Base-by-base conservation (phyloP, 148 eudicot genomes). In the Persicaria maculosa region DNA sequence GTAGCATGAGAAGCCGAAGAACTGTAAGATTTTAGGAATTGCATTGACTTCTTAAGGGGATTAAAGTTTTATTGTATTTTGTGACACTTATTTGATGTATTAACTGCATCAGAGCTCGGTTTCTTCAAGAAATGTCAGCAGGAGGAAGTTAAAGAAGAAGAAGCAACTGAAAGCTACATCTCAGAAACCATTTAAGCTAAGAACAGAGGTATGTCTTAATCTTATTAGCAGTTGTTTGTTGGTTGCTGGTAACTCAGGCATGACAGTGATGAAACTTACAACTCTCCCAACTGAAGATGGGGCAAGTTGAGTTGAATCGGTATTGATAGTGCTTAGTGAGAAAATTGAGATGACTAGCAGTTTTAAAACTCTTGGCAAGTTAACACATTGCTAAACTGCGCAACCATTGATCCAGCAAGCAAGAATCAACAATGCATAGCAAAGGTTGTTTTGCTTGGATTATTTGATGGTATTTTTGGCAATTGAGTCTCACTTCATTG, bases 131-230 rank as follows among this genome's bases (percentile, higher is more conserved):
- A 81, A 80, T 47, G 85, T 77, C 64, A 85, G 85, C 72, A 85
- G 87, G 78, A 84, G 83, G 79, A 85, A 83, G 43, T 80, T 90
- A 89, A 94, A 80, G 92, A 94, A 80, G 84, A 85, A 78, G 77
- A 80, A 74, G 83, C 93, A 86, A 77, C 82, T 47, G 3, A 90
- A 61, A 80, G 86, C 83, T 74, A 94, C 98, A 20, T 78, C 88
- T 53, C 88, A 72, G 53, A 87, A 81, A 77, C 98, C 98, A 17
- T 94, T 91, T 78, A 88, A 83, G 72, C 98, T 94, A 40, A 84
- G 87, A 83, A 94, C 98, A 43, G 98, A 94, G 96, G 98, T 94
- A 79, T 78, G 43, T 12, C 50, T 57, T 14, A 50, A 17, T 12
- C 50, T 57, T 14, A 50, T 50, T 74, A 5, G 67, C 67, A 7